Percentiles rank a stretch among this genome's conserved stretches.
Evolutionary conservation across 768 basidiomycete genomes (phyloP).

Genomic region (Mycena polygramma): DNA sequence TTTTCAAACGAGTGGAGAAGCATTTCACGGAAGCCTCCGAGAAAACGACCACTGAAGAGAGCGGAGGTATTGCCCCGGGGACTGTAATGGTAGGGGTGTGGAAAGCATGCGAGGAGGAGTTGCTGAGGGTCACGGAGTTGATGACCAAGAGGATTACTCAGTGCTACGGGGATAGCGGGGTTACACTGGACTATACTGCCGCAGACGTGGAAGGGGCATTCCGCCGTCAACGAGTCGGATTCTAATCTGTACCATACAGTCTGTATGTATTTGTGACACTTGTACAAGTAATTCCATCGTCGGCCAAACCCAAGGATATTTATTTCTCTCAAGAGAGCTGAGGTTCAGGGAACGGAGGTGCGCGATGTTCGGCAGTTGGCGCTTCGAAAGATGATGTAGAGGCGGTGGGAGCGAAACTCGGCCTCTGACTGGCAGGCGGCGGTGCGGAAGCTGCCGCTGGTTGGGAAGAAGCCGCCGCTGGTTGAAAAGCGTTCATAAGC

Average conservation of each 20-base stretch:
- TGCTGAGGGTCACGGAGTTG: constrained; percentile 78
- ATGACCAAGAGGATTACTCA: constrained; percentile 78
- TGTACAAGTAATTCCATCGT: constrained; percentile 26
- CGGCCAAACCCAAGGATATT: neutral
- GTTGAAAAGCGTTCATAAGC: constrained; percentile 49
- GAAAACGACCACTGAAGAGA: constrained; percentile 70
- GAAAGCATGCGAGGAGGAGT: constrained; percentile 91
- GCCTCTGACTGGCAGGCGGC: constrained; percentile 22
- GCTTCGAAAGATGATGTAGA: constrained; percentile 39
- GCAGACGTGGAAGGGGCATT: constrained; percentile 86
- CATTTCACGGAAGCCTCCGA: constrained; percentile 91
- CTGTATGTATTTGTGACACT: constrained; percentile 31
- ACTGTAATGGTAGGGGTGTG: constrained; percentile 88
- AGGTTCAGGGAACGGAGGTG: constrained; percentile 58
- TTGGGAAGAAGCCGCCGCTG: constrained; percentile 30
- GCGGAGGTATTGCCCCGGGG: constrained; percentile 65
- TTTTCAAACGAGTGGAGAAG: constrained; percentile 95
- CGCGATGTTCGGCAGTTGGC: constrained; percentile 32
- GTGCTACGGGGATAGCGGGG: constrained; percentile 83
- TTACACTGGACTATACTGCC: constrained; percentile 79
- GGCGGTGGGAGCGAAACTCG: constrained; percentile 34
- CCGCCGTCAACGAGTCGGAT: constrained; percentile 63
- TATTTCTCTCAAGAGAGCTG: constrained; percentile 37
- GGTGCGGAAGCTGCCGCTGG: constrained; percentile 30
- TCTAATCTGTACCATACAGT: constrained; percentile 28